Conservation (phyloP, 176 grass and related monocot species). For the Aechmea fasciata region DNA sequence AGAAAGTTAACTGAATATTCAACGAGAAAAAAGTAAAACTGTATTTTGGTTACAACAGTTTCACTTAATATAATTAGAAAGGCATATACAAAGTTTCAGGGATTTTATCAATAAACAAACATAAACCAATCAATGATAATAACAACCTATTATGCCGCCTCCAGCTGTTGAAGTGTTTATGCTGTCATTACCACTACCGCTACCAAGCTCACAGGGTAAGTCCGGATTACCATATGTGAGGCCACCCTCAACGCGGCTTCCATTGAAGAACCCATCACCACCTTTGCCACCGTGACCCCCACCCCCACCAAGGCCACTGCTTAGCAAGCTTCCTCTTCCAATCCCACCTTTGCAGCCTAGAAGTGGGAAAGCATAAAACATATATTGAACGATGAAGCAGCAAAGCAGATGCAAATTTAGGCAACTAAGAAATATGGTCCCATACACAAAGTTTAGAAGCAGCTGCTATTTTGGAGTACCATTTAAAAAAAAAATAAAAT, state of each 20-base stretch:
- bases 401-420: not conserved
- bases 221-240: conserved; percentile 61
- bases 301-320: conserved; percentile 58
- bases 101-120: not conserved
- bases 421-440: not conserved
- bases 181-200: conserved; percentile 88
- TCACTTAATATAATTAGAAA: not conserved
- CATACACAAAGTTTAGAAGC: not conserved
- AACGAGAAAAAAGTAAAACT: no score
- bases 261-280: conserved; percentile 42
- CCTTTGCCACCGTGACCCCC: conserved; percentile 97
- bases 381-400: conserved; percentile 8
- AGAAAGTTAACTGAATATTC: no score
- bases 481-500: no score
- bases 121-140: conserved; percentile 13
- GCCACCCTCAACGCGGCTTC: conserved; percentile 47
- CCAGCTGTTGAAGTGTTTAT: conserved; percentile 61
- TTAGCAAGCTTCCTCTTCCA: conserved; percentile 60
- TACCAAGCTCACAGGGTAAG: conserved; percentile 97
- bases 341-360: conserved; percentile 85
- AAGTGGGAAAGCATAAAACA: conserved; percentile 20
- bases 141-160: conserved; percentile 87
- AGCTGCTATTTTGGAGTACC: no score
- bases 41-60: no score
- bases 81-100: not conserved